Percentiles rank a stretch among this genome's conserved stretches.
Evolutionary conservation across 371 early-diverging fungal genomes (phyloP).

Genomic region (Zopfochytrium polystomum): DNA sequence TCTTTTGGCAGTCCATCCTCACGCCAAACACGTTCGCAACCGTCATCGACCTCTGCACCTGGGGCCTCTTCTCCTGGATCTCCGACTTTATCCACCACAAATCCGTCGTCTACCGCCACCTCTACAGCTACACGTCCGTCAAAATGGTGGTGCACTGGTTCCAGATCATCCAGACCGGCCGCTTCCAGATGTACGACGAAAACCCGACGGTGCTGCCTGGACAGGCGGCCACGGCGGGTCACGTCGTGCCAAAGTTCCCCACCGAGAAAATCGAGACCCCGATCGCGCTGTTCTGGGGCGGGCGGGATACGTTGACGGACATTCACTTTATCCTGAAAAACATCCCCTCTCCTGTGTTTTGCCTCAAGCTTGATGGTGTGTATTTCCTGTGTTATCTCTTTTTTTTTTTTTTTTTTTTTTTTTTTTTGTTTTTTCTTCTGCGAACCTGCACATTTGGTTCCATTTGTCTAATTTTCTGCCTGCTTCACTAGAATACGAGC

Average conservation of each 20-base stretch:
- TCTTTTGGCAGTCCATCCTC: constrained; percentile 82
- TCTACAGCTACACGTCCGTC: constrained; percentile 87
- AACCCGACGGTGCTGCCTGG: constrained; percentile 35
- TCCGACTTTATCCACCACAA: constrained; percentile 75
- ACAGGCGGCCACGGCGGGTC: constrained; percentile 23
- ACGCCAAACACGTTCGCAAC: constrained; percentile 73
- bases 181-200: constrained; percentile 93
- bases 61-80: constrained; percentile 85
- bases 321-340: constrained; percentile 48
- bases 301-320: constrained; percentile 79
- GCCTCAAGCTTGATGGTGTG: constrained; percentile 35
- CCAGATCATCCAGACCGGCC: constrained; percentile 47
- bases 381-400: neutral
- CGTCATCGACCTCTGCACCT: constrained; percentile 69
- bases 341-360: constrained; percentile 35
- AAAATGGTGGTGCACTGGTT: constrained; percentile 74
- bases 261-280: constrained; percentile 79
- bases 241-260: constrained; percentile 59
- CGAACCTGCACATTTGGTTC: neutral
- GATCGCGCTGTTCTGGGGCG: constrained; percentile 88
- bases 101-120: constrained; percentile 77
- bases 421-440: neutral
- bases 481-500: constrained; percentile 30
- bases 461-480: constrained; percentile 2
- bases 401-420: neutral